Percentiles rank a stretch among this genome's conserved stretches.
Conservation (phyloP, 345 rosid species). For the Hirschfeldia incana region DNA sequence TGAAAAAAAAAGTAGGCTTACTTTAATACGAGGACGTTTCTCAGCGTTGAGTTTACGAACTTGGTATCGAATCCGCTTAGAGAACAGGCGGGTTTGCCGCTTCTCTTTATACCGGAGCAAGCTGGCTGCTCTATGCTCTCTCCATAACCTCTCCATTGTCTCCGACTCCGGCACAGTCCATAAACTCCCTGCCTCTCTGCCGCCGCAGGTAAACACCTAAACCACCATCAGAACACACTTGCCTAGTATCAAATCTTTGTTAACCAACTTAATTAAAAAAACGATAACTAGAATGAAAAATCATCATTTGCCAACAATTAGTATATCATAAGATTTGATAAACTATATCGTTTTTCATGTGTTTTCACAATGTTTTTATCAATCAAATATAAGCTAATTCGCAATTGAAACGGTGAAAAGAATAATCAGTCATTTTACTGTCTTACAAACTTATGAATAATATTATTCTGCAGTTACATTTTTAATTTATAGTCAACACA, state of each 20-base stretch:
- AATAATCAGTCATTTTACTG: too few species aligned
- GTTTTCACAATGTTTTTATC: too few species aligned
- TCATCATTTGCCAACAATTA: too few species aligned
- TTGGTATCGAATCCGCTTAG: conserved; percentile 80
- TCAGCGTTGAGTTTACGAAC: conserved; percentile 95
- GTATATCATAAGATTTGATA: too few species aligned
- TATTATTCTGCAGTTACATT: neutral
- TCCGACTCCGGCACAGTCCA: conserved; percentile 70
- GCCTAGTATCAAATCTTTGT: neutral
- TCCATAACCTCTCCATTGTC: conserved; percentile 42
- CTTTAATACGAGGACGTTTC: conserved; percentile 92
- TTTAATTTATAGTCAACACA: neutral
- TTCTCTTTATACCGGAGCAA: conserved; percentile 91
- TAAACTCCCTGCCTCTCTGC: conserved; percentile 36
- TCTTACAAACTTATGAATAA: too few species aligned
- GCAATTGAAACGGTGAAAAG: too few species aligned
- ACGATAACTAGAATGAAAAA: too few species aligned
- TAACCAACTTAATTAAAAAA: neutral
- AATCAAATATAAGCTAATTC: too few species aligned
- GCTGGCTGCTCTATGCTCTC: conserved; percentile 78
- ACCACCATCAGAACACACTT: conserved; percentile 15
- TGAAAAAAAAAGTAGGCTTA: conserved; percentile 34
- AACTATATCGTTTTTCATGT: too few species aligned
- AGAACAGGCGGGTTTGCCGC: conserved; percentile 77
- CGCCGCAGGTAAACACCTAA: conserved; percentile 46